Base-by-base conservation (phyloP, 805 yeast species). In the Ogataea neopini region DNA sequence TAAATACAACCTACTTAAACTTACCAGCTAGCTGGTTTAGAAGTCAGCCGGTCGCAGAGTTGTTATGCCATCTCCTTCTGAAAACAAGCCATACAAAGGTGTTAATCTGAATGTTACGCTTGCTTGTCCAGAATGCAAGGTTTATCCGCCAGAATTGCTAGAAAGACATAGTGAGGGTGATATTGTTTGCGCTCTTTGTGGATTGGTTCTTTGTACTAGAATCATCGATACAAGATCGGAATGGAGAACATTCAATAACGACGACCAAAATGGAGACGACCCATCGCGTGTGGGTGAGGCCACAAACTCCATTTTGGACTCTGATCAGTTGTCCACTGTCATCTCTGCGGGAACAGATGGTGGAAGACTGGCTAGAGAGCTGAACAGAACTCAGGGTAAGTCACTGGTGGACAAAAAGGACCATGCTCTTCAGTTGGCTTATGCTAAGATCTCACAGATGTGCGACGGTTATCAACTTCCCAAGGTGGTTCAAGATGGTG, bases 271-370 rank as follows among this genome's bases (percentile, higher is more conserved):
- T 58, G 96, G 96, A 59, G 97, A 90, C 67, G 99, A 92, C 66
- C 99, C 99, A 4, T 84, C 94, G 56, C 98, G 99, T 87, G 99
- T 92, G 53, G 99, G 99, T 68, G 97, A 91, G 64, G 97, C 97
- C 4, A 84, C 90, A 14, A 91, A 91, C 64, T 97, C 97, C 8
- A 72, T 91, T 45, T 75, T 94, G 57, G 97, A 91, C 62, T 86
- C 95, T 17, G 92, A 87, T 58, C 95, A 91, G 67, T 81, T 92
- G 47, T 88, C 95, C 13, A 92, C 99, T 4, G 84, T 91, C 74
- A 94, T 94, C 51, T 87, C 96, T 22, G 83, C 84, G 49, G 90
- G 86, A 15, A 88, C 88, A 32, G 95, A 89, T 37, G 95, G 91
- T 53, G 79, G 84, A n/a, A 79, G 83, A 51, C 79, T 81, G 3